Evolutionary conservation across 176 grass and related monocot species (phyloP), one percentile per base, ranked within the genome.

Genomic region (Phoenix dactylifera): DNA sequence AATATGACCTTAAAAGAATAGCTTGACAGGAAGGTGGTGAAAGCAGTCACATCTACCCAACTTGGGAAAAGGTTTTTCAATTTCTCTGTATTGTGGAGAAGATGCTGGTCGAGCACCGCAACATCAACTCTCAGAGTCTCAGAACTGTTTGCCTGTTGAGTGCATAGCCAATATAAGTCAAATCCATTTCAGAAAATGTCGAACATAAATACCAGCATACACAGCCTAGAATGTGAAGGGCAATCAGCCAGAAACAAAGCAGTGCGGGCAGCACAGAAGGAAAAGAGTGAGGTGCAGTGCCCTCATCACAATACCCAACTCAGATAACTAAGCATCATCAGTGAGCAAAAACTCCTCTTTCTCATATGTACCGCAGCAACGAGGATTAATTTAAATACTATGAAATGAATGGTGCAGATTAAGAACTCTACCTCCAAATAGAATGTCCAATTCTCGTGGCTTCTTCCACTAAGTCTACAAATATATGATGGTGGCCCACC

Each of bases 401-500:
- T 29, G 54, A 29, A 10, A 55, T 55, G 6, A 49, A 86, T 61
- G 52, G 75, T 72, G 10, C 35, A 12, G 9, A 44, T 12, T 12
- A 14, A 44, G 35, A 2, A 44, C 35, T 3, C 12, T 90, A 97
- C 92, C 92, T 97, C 92, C 60, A 97, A 80, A 87, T 87, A 97
- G 69, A 97, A 97, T 32, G 75, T 88, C 92, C 92, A 97, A 85
- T 82, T 86, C 16, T 80, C 72, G 25, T 77, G 23, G 18, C 84
- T 88, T 67, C 74, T 55, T 64, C 92, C 92, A 78, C 81, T 97
- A 24, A 97, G 78, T 81, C 83, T 75, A 75, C 83, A 85, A 53
- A 97, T 66, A 78, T 91, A 91, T 60, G 92, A 97, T 75, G 87
- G 84, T n/a, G 81, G 87, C 1, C 92, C 92, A 20, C 84, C 78